phyloP scores from a whole-genome alignment of 306 rosid species.

The Glycine soja region DNA sequence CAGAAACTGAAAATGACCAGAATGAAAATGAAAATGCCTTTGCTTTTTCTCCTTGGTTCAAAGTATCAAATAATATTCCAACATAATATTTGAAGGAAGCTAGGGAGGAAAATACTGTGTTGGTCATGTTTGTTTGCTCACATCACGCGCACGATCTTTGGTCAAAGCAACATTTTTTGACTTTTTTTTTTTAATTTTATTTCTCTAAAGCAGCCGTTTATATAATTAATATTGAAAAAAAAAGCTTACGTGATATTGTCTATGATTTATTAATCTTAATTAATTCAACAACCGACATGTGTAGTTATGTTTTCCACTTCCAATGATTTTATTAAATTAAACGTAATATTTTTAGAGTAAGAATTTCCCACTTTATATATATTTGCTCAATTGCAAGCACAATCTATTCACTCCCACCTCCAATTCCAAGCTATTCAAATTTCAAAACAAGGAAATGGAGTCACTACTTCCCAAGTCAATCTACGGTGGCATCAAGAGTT shows the following conservation, averaged over 20 bases:
- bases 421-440: neutral
- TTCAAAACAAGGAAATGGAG: slow-evolving; percentile 45
- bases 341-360: neutral
- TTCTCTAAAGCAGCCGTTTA: slow-evolving; percentile 13
- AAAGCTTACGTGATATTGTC: neutral
- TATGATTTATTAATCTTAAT: neutral
- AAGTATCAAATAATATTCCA: neutral
- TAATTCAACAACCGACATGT: too few relatives aligned
- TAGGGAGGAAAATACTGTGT: neutral
- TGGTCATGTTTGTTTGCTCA: slow-evolving; percentile 20
- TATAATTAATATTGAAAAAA: neutral
- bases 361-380: slow-evolving; percentile 18
- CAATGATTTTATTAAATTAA: slow-evolving; percentile 2
- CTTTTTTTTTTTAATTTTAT: neutral
- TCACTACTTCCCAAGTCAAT: slow-evolving; percentile 44
- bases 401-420: neutral
- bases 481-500: slow-evolving; percentile 43
- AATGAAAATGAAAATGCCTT: neutral
- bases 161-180: slow-evolving; percentile 28
- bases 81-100: neutral
- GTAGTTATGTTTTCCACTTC: neutral
- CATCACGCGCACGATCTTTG: neutral
- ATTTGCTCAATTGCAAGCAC: neutral
- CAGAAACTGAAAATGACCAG: neutral
- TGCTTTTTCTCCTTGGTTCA: neutral